phyloP scores from a whole-genome alignment of 2,329 filamentous ascomycete genomes.

The Lecanicillium sp. region DNA sequence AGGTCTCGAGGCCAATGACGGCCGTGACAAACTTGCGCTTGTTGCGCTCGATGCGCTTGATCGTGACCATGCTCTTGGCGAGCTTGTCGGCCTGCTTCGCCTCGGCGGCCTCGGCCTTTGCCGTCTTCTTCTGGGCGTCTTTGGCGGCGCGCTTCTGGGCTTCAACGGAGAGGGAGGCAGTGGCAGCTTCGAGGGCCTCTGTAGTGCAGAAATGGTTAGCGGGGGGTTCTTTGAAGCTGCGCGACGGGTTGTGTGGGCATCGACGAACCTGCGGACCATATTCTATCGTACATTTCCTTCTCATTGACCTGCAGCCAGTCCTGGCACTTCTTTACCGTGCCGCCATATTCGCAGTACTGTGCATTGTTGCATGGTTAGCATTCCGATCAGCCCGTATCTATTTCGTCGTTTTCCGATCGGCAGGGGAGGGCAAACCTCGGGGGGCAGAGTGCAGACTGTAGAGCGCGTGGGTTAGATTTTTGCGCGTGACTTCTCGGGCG shows the following conservation, averaged over 20 bases:
- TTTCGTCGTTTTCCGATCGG: slow-evolving; percentile 13
- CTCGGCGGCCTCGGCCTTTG: slow-evolving; percentile 84
- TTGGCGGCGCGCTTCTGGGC: slow-evolving; percentile 93
- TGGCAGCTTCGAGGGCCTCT: slow-evolving; percentile 79
- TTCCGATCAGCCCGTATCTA: slow-evolving; percentile 17
- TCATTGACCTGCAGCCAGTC: slow-evolving; percentile 84
- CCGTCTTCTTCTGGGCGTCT: slow-evolving; percentile 93
- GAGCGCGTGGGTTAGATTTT: slow-evolving; percentile 5
- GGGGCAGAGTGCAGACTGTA: slow-evolving; percentile 58
- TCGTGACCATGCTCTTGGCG: slow-evolving; percentile 74
- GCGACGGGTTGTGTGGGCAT: not conserved
- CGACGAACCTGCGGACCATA: slow-evolving; percentile 77
- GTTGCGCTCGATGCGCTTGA: slow-evolving; percentile 96
- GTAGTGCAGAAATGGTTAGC: too few relatives aligned
- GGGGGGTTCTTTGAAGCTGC: slow-evolving; percentile 1
- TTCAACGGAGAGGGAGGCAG: slow-evolving; percentile 79
- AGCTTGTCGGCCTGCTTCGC: slow-evolving; percentile 77
- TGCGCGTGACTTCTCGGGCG: slow-evolving; percentile 3
- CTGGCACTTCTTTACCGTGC: slow-evolving; percentile 92
- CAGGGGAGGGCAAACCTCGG: slow-evolving; percentile 45
- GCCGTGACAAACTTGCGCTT: slow-evolving; percentile 97
- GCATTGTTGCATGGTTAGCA: slow-evolving; percentile 16
- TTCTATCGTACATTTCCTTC: slow-evolving; percentile 63
- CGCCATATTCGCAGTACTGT: slow-evolving; percentile 99
- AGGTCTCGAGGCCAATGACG: slow-evolving; percentile 82